These are phyloP conservation scores for Alternaria sp. DNA, from an alignment of 2,329 filamentous ascomycete genomes.

Conservation along the genomic window DNA sequence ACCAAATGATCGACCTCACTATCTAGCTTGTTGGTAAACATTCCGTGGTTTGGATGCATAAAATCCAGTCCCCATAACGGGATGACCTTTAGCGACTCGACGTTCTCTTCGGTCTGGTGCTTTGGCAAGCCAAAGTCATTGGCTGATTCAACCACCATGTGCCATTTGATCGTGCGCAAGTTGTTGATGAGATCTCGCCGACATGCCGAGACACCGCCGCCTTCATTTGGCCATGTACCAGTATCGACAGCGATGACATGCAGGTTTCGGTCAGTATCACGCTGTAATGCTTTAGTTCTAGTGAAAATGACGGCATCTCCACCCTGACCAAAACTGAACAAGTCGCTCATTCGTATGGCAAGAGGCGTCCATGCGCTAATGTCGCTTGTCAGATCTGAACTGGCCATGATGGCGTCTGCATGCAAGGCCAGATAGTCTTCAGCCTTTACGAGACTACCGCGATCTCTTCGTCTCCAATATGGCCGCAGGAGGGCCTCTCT, in stretches of 20 bases:
- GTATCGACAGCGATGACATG: constrained; percentile 54
- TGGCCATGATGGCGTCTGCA: constrained; percentile 61
- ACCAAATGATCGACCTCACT: constrained; percentile 50
- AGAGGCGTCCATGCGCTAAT: constrained; percentile 63
- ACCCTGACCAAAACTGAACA: constrained; percentile 62
- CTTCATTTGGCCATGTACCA: constrained; percentile 55
- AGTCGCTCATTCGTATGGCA: constrained; percentile 60
- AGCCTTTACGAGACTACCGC: constrained; percentile 47
- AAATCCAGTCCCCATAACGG: constrained; percentile 55
- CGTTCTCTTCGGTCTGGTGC: constrained; percentile 54
- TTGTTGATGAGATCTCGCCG: constrained; percentile 55
- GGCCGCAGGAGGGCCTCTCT: constrained; percentile 46
- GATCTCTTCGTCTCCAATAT: constrained; percentile 51
- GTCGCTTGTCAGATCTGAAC: constrained; percentile 60
- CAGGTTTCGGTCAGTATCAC: constrained; percentile 51
- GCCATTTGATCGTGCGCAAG: constrained; percentile 53
- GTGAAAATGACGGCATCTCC: constrained; percentile 62
- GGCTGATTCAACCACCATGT: constrained; percentile 54
- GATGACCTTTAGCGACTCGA: constrained; percentile 54
- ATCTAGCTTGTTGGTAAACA: constrained; percentile 54
- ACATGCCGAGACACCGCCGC: constrained; percentile 54
- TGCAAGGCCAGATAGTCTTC: constrained; percentile 53
- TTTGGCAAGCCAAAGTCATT: constrained; percentile 55
- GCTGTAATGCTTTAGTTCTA: constrained; percentile 57
- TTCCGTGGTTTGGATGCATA: constrained; percentile 52